Percentiles rank a stretch among this genome's conserved stretches.
Evolutionary conservation across 768 basidiomycete genomes (phyloP).

Genomic region (Galerina sulciceps): DNA sequence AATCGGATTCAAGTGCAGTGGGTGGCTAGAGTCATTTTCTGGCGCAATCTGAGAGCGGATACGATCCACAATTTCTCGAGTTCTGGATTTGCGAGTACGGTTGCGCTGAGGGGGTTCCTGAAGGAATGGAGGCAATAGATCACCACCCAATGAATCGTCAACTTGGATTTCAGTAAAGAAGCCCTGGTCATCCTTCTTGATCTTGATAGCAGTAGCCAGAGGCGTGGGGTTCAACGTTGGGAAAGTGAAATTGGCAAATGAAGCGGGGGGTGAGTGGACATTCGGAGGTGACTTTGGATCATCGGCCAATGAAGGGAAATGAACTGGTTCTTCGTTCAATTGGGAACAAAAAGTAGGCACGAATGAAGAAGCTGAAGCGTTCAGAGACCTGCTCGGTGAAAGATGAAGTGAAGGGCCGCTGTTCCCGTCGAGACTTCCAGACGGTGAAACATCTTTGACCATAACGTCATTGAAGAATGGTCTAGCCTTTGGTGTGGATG

Average conservation of each 20-base stretch:
- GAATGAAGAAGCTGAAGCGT: slow-evolving; percentile 50
- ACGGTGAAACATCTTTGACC: slow-evolving; percentile 38
- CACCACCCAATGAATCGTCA: slow-evolving; percentile 25
- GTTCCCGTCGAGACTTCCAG: slow-evolving; percentile 19
- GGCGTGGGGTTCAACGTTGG: slow-evolving; percentile 49
- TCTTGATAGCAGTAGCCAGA: slow-evolving; percentile 37
- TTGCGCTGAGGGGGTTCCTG: slow-evolving; percentile 41
- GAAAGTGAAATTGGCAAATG: slow-evolving; percentile 47
- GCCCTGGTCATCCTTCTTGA: slow-evolving; percentile 58
- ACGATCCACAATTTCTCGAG: slow-evolving; percentile 62
- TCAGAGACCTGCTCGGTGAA: slow-evolving; percentile 38
- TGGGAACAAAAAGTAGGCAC: slow-evolving; percentile 39
- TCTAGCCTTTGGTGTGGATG: slow-evolving; percentile 54
- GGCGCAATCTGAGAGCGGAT: slow-evolving; percentile 42
- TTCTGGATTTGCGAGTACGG: slow-evolving; percentile 52
- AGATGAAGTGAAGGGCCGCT: slow-evolving; percentile 19
- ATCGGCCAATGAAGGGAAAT: slow-evolving; percentile 24
- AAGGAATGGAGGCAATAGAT: slow-evolving; percentile 53
- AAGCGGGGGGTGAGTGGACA: slow-evolving; percentile 10
- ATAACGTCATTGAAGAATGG: slow-evolving; percentile 39
- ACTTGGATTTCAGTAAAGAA: slow-evolving; percentile 49
- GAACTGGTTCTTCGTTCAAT: slow-evolving; percentile 25
- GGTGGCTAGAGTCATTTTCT: slow-evolving; percentile 8
- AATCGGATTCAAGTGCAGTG: slow-evolving; percentile 6
- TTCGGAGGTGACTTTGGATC: slow-evolving; percentile 19